Conservation (phyloP, 164 flowering plant species). For the Berberis thunbergii region DNA sequence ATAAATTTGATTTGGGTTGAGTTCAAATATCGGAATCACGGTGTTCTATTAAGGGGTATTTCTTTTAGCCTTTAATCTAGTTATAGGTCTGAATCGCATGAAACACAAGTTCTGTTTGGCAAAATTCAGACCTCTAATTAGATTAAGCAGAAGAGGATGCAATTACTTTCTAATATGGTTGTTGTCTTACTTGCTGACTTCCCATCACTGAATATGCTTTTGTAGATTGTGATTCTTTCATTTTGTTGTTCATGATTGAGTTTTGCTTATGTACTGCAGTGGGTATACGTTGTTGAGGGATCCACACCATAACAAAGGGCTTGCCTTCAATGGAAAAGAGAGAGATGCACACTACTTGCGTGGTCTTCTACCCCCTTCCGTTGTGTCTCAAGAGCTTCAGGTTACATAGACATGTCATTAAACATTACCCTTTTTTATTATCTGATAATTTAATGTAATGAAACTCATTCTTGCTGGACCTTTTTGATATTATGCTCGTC, state of each 20-base stretch:
- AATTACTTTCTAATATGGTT: too few relatives aligned
- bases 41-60: too few relatives aligned
- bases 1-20: too few relatives aligned
- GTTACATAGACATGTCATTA: slow-evolving; percentile 14
- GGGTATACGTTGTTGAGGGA: slow-evolving; percentile 67
- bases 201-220: too few relatives aligned
- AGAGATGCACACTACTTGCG: slow-evolving; percentile 76
- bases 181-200: too few relatives aligned
- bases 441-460: background rate
- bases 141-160: too few relatives aligned
- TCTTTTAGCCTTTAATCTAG: too few relatives aligned
- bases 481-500: slow-evolving; percentile 4
- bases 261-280: slow-evolving; percentile 25
- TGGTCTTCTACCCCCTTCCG: slow-evolving; percentile 71
- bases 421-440: background rate
- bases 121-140: too few relatives aligned
- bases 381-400: slow-evolving; percentile 58
- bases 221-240: background rate
- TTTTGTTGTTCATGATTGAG: background rate
- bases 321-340: slow-evolving; percentile 62
- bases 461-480: background rate
- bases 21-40: too few relatives aligned
- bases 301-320: slow-evolving; percentile 76
- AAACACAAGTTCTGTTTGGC: too few relatives aligned
- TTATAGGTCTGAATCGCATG: too few relatives aligned